Percentiles rank a stretch among this genome's conserved stretches.
Evolutionary conservation across 345 rosid genomes (phyloP).

Genomic region (Microthlaspi erraticum): DNA sequence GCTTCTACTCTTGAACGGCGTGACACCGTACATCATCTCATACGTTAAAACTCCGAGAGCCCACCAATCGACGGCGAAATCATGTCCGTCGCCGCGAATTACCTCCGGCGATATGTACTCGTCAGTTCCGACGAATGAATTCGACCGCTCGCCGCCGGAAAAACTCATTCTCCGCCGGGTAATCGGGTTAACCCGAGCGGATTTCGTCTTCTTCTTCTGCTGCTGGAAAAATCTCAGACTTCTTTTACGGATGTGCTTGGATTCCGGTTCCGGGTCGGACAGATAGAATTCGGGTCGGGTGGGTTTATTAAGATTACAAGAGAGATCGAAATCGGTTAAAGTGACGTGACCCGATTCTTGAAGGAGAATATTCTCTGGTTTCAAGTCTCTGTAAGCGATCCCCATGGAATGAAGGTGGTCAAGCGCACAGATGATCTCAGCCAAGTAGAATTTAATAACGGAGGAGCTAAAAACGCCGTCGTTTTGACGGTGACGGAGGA

Average conservation of each 20-base stretch:
- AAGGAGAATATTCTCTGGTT: constrained; percentile 87
- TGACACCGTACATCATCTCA: constrained; percentile 82
- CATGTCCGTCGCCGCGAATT: constrained; percentile 86
- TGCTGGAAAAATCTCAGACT: constrained; percentile 43
- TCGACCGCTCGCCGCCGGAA: constrained; percentile 59
- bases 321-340: constrained; percentile 95
- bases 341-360: constrained; percentile 90
- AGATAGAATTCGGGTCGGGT: constrained; percentile 30
- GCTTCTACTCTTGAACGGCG: constrained; percentile 77
- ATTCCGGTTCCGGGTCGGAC: constrained; percentile 39
- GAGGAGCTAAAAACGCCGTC: constrained; percentile 87
- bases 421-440: constrained; percentile 87
- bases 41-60: constrained; percentile 80
- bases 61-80: constrained; percentile 99
- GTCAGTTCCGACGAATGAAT: constrained; percentile 92
- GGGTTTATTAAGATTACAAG: constrained; percentile 55
- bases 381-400: constrained; percentile 84
- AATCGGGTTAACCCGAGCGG: constrained; percentile 88
- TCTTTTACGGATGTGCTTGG: constrained; percentile 13
- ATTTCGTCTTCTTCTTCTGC: constrained; percentile 59
- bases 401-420: constrained; percentile 80
- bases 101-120: constrained; percentile 95
- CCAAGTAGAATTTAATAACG: constrained; percentile 74
- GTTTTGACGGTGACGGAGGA: constrained; percentile 75
- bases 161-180: constrained; percentile 63